Evolutionary conservation across 2,329 filamentous ascomycete genomes (phyloP).

Genomic region (Cytospora leucostoma): DNA sequence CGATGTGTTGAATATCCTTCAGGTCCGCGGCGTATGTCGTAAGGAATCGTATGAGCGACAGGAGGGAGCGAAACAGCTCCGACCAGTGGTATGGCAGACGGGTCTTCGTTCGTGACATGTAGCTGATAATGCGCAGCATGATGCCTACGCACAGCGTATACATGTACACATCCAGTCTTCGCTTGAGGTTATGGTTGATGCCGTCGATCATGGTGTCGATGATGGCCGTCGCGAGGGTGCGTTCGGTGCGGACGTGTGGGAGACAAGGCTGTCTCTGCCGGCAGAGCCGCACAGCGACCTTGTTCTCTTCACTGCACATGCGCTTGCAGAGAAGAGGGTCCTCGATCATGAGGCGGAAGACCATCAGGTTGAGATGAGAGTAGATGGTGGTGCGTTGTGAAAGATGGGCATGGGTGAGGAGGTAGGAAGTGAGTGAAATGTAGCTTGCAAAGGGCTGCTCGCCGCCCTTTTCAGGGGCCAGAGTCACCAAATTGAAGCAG

Average conservation of each 20-base stretch:
- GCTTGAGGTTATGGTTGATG: constrained; percentile 89
- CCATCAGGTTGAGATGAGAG: constrained; percentile 80
- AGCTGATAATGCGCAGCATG: constrained; percentile 78
- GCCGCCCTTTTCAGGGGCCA: constrained; percentile 61
- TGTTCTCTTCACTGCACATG: constrained; percentile 78
- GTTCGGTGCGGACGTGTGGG: constrained; percentile 70
- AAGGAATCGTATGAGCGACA: constrained; percentile 87
- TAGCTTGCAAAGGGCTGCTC: constrained; percentile 79
- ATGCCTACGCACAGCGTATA: constrained; percentile 83
- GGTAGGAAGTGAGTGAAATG: constrained; percentile 86
- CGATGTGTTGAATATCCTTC: constrained; percentile 66
- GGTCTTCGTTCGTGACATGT: constrained; percentile 78
- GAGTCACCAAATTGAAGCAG: constrained; percentile 76
- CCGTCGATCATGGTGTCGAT: constrained; percentile 88
- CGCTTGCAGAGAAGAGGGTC: constrained; percentile 80
- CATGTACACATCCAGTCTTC: constrained; percentile 79
- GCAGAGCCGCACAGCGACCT: constrained; percentile 76
- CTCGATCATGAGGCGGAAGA: constrained; percentile 83
- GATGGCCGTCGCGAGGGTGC: constrained; percentile 73
- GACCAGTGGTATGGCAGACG: constrained; percentile 91
- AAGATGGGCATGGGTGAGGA: constrained; percentile 89
- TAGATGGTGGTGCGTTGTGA: constrained; percentile 79
- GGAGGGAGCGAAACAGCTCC: constrained; percentile 86
- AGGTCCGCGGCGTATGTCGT: constrained; percentile 83
- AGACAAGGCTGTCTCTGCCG: constrained; percentile 86